Base-by-base conservation (phyloP, 768 basidiomycete genomes). In the Leccinum broughii region DNA sequence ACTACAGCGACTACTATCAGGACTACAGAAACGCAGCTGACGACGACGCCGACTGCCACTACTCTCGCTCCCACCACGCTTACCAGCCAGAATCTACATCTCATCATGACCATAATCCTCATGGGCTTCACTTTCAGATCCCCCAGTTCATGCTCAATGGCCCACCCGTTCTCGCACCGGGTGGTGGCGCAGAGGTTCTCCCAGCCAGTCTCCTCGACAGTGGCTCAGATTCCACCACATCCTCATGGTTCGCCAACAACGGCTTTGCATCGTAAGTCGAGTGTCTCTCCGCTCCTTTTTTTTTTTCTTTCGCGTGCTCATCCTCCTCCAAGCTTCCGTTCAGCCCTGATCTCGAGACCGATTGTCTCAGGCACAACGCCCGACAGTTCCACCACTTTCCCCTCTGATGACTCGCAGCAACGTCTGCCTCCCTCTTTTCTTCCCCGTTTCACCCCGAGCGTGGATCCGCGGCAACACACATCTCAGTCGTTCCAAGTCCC, bases 111-210 rank as follows among this genome's bases (percentile, higher is more conserved):
- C 35, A 52, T 30, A 50, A 60, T 35, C 67, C 72, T 30, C 63
- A 68, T 66, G 62, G 69, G 6, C 68, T 81, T 62, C 79, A 78
- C 58, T 81, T 90, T 63, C 86, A 88, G 71, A 77, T 91, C 39
- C 89, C 89, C 4, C 78, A 81, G 28, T 90, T 87, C 70, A 81
- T 90, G 74, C 76, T 83, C 66, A 73, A 73, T 61, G 81, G 80
- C 4, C 77, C 81, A 0, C 87, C 89, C 28, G 80, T 81, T 2
- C 79, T 91, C 22, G 87, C 86, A 2, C 84, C 80, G 2, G 89
- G 88, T 22, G 89, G 89, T 24, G 89, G 90, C 37, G 89, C 86
- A 10, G 90, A 91, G 72, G 84, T 88, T 14, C 69, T 90, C n/a
- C 83, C 87, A 11, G 74, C 76, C 3, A 79, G 79, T 41, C 72